Base-by-base conservation (phyloP, 1,284 basidiomycete species). In the Cryptococcus depauperatus region DNA sequence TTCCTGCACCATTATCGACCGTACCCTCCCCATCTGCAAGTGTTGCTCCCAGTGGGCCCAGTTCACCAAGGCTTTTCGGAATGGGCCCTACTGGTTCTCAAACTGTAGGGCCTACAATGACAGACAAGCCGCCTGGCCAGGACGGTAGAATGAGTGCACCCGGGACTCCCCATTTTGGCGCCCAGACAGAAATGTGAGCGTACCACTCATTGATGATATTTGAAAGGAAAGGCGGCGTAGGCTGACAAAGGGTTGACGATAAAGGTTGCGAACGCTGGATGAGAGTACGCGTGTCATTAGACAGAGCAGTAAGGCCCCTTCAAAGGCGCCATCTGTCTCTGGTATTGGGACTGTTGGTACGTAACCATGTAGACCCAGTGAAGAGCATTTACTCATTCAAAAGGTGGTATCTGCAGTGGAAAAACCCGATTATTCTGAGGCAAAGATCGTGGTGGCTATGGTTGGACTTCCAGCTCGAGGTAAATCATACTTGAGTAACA, bases 361-460 rank as follows among this genome's bases (percentile, higher is more conserved):
- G 64, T 55, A 9, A 33, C 23, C 21, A 22, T 14, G 21, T 22
- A 28, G 4, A 4, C 19, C 0, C 5, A n/a, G 10, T 21, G n/a
- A 16, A 5, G 41, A 18, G n/a, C 25, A 34, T n/a, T 11, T 34
- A 23, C 18, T 22, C 8, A 10, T 21, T 8, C 25, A 16, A n/a
- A n/a, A n/a, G n/a, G n/a, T n/a, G n/a, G 19, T 14, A 8, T 21
- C 10, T 42, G 22, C 55, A 86, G 90, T 93, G 34, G 85, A 86
- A 44, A 95, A 93, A 70, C 93, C 95, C 4, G 95, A 98, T 66
- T 97, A 97, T 60, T 93, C 89, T 3, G 91, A 96, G 62, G 88
- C 88, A 38, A 98, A 98, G 78, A 96, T 99, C 57, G 91, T 99
- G 7, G 81, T 98, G 5, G 93, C 93, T 3, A 97, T 97, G 89